Base-by-base conservation (phyloP, 768 basidiomycete species). In the Lentinula lateritia region DNA sequence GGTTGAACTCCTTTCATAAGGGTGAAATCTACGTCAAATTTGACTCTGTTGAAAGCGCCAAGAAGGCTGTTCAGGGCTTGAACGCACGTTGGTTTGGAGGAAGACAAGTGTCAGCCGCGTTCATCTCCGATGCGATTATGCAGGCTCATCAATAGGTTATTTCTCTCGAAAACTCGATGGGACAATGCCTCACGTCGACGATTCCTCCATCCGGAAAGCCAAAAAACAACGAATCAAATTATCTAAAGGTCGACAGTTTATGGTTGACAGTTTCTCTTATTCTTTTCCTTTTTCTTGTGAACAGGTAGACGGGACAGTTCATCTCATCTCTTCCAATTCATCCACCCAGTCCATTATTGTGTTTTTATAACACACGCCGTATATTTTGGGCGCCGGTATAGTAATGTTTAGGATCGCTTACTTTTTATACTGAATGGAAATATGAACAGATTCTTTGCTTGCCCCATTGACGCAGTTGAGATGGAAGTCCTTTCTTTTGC, bases 1-100 rank as follows among this genome's bases (percentile, higher is more conserved):
- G 6, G 32, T 62, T 67, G 59, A 60, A 50, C 48, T 65, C 9
- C n/a, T 34, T 43, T 16, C 56, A 23, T 23, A 68, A 98, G 93
- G 96, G 97, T 69, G 95, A 99, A 75, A 97, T 99, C 53, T 98
- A 97, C 73, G 81, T 98, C 72, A 93, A 96, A 75, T 98, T 98
- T 69, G 83, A 85, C 62, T 73, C 80, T 28, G 76, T 94, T 62
- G 92, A 93, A 2, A 78, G 84, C 10, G 93, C 97, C 36, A 89
- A 88, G 71, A 84, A 87, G 62, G 92, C 95, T 42, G 77, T 97
- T 50, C 86, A 92, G 73, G 92, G 93, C 67, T 83, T 99, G 59
- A 95, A 97, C 67, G 93, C 95, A 57, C 90, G 97, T 63, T 98
- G 93, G 92, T 99, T 99, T 70, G 94, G 93, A 63, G 95, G 95